Percentiles rank a stretch among this genome's conserved stretches.
Conservation (phyloP, 306 rosid genomes). For the Geum urbanum region DNA sequence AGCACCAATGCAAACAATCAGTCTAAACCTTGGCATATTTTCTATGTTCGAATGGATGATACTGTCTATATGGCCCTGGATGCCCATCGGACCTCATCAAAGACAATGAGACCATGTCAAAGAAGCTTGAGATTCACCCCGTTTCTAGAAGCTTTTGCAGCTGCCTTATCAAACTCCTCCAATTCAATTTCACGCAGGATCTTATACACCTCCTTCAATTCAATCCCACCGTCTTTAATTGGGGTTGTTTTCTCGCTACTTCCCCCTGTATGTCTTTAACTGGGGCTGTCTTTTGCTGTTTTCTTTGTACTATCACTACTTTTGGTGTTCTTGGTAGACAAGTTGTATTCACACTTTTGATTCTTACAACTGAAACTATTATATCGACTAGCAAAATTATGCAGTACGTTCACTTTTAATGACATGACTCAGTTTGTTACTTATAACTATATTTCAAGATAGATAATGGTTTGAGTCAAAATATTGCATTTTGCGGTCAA, state of each 20-base stretch:
- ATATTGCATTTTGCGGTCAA: too few relatives aligned
- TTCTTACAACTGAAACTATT: too few relatives aligned
- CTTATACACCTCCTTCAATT: slow-evolving; percentile 48
- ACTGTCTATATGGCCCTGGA: slow-evolving; percentile 84
- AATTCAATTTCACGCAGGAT: slow-evolving; percentile 59
- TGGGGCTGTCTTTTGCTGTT: too few relatives aligned
- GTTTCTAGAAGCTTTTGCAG: slow-evolving; percentile 40
- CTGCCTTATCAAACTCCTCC: slow-evolving; percentile 58
- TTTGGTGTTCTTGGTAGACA: too few relatives aligned
- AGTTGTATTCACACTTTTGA: too few relatives aligned
- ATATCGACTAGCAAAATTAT: too few relatives aligned
- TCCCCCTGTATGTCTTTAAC: slow-evolving; percentile 82
- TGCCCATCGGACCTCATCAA: slow-evolving; percentile 92
- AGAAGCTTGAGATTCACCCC: slow-evolving; percentile 70
- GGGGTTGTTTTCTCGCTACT: slow-evolving; percentile 70
- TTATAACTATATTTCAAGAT: too few relatives aligned
- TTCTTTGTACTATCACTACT: too few relatives aligned
- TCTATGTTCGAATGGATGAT: slow-evolving; percentile 59
- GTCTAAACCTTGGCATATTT: slow-evolving; percentile 54
- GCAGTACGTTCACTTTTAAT: too few relatives aligned
- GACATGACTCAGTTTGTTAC: too few relatives aligned
- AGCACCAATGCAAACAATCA: slow-evolving; percentile 98
- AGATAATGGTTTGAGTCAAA: too few relatives aligned
- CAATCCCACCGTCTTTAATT: slow-evolving; percentile 67
- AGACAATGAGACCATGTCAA: slow-evolving; percentile 60